Evolutionary conservation across 164 flowering plant genomes (phyloP).

Genomic region (Brasenia schreberi): DNA sequence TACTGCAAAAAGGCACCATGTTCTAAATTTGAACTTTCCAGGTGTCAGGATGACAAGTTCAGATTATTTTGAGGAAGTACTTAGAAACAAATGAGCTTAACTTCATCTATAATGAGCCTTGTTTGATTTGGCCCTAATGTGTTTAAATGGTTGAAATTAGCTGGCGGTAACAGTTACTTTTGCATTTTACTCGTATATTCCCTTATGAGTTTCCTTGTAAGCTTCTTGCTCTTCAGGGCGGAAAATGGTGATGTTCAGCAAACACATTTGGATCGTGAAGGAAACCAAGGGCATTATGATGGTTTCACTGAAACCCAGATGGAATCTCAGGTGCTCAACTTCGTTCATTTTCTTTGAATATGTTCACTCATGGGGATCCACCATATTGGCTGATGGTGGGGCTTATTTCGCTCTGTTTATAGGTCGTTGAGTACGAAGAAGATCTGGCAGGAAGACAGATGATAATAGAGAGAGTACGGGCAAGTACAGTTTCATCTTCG

Average conservation of each 20-base stretch:
- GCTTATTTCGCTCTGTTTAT: constrained; percentile 9
- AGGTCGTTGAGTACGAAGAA: constrained; percentile 94
- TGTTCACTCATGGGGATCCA: not conserved
- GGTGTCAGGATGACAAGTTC: too few relatives aligned
- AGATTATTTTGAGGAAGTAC: too few relatives aligned
- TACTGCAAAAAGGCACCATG: too few relatives aligned
- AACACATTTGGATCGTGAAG: constrained; percentile 19
- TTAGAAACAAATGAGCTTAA: too few relatives aligned
- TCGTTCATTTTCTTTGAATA: not conserved
- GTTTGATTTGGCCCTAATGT: too few relatives aligned
- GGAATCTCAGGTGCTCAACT: constrained; percentile 72
- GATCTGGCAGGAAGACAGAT: constrained; percentile 88
- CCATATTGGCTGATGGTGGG: not conserved
- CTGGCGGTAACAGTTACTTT: too few relatives aligned
- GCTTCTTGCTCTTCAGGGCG: constrained; percentile 22
- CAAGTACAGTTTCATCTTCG: constrained; percentile 35
- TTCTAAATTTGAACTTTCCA: too few relatives aligned
- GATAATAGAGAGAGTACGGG: constrained; percentile 77
- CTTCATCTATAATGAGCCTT: too few relatives aligned
- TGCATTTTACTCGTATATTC: too few relatives aligned
- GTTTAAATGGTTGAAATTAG: too few relatives aligned
- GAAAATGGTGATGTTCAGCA: constrained; percentile 26
- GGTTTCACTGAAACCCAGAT: constrained; percentile 94
- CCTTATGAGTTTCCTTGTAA: too few relatives aligned
- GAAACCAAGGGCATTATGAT: constrained; percentile 29